phyloP scores from a whole-genome alignment of 208 protist species.

The Porcisia deanei region DNA sequence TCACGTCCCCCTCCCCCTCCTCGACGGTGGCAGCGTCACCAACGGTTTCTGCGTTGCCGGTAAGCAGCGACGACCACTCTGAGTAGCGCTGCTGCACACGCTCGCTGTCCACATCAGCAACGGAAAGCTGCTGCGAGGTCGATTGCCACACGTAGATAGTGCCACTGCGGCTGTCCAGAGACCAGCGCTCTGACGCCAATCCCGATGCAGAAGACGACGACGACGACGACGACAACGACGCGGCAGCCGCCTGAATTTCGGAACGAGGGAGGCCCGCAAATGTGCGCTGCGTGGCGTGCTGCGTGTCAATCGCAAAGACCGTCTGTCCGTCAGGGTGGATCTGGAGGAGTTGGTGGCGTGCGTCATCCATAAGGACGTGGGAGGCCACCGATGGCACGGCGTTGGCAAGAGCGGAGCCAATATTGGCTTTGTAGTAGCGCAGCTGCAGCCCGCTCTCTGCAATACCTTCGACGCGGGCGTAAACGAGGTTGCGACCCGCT shows the following conservation, averaged over 20 bases:
- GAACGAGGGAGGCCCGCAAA: conserved; percentile 7
- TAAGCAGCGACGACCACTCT: conserved; percentile 55
- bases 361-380: conserved; percentile 34
- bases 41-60: conserved; percentile 41
- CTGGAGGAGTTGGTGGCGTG: conserved; percentile 38
- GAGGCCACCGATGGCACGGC: not conserved
- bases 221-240: not conserved
- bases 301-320: conserved; percentile 25
- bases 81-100: conserved; percentile 65
- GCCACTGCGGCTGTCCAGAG: conserved; percentile 26
- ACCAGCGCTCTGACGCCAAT: not conserved
- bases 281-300: conserved; percentile 16
- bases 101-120: conserved; percentile 56
- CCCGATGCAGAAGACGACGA: not conserved
- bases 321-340: conserved; percentile 10
- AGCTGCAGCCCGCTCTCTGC: conserved; percentile 22
- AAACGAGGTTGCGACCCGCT: conserved; percentile 13
- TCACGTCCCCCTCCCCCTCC: conserved; percentile 28
- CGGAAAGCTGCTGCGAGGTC: conserved; percentile 30
- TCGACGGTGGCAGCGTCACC: conserved; percentile 35
- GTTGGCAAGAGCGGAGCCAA: not conserved
- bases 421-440: conserved; percentile 21
- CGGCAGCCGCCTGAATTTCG: not conserved
- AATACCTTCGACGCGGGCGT: conserved; percentile 28
- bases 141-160: conserved; percentile 35